Base-by-base conservation (phyloP, 1,284 basidiomycete species). In the Heterobasidion parviporum region DNA sequence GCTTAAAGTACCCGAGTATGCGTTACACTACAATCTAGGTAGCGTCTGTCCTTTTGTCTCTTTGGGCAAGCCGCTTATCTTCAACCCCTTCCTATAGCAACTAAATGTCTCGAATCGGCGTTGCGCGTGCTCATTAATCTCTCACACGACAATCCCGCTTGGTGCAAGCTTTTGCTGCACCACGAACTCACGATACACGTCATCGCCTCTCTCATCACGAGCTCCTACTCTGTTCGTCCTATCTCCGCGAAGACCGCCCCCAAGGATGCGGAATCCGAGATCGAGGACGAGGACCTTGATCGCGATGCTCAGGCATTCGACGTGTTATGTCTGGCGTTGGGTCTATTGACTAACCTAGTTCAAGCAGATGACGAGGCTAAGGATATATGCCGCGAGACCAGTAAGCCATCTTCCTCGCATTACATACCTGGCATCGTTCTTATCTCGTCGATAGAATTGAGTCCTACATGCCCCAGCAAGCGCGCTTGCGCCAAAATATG, bases 341-440 rank as follows among this genome's bases (percentile, higher is more conserved):
- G 83, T 1, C 68, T 89, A 7, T 69, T 89, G 53, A 87, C 87
- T 49, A 89, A 89, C 66, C 71, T 89, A 45, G 79, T 87, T 0
- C 85, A 89, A 64, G 73, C 71, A 8, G 69, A 74, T n/a, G 71
- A 74, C 0, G 68, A 68, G n/a, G 73, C 76, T 4, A 79, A 77
- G 51, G 65, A 73, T 43, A 57, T 71, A 3, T 65, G 81, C 6
- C 73, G 76, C 52, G 71, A 74, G 12, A 76, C 72, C 44, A 69
- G 85, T 86, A 14, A n/a, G 32, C 35, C 7, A 56, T 47, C 18
- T 20, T 35, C 35, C 20, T 34, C 49, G 36, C 20, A n/a, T 12
- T 16, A n/a, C 33, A 44, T 43, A 16, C 52, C 15, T 55, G n/a
- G 57, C 7, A 38, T 8, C 47, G 10, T 12, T 9, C n/a, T 47